Evolutionary conservation across 1,284 basidiomycete genomes (phyloP).

Genomic region (Ceratobasidium sp.): DNA sequence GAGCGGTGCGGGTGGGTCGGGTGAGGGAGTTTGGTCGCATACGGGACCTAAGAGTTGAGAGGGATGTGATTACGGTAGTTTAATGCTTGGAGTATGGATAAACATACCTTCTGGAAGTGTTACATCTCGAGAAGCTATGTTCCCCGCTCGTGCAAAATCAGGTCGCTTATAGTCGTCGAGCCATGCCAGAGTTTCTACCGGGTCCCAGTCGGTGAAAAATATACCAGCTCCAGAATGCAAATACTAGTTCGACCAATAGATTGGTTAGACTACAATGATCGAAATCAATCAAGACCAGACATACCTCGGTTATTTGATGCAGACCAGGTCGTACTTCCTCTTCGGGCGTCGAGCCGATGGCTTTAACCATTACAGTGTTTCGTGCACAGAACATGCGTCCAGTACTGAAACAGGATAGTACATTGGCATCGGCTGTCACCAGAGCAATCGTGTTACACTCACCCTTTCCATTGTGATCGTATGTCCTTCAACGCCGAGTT

Average conservation of each 20-base stretch:
- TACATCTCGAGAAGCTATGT: conserved; percentile 81
- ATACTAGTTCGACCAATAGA: conserved; percentile 3
- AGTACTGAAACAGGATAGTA: conserved; percentile 65
- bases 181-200: conserved; percentile 93
- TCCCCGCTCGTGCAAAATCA: conserved; percentile 94
- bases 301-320: conserved; percentile 82
- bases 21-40: conserved; percentile 68
- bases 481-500: conserved; percentile 96
- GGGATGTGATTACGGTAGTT: not conserved
- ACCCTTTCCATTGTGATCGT: conserved; percentile 94
- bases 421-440: not conserved
- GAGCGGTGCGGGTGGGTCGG: conserved; percentile 86
- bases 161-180: conserved; percentile 91
- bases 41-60: conserved; percentile 59
- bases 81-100: not conserved
- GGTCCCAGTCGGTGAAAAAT: conserved; percentile 90
- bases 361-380: conserved; percentile 95
- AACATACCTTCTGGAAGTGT: conserved; percentile 74
- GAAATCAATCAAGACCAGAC: conserved; percentile 52
- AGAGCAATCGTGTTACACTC: conserved; percentile 55
- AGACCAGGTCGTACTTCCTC: conserved; percentile 89
- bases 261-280: conserved; percentile 30
- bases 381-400: conserved; percentile 95
- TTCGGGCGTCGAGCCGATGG: conserved; percentile 89
- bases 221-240: conserved; percentile 73